Evolutionary conservation across 164 flowering plant genomes (phyloP).

Genomic region (Kalanchoe fedtschenkoi): DNA sequence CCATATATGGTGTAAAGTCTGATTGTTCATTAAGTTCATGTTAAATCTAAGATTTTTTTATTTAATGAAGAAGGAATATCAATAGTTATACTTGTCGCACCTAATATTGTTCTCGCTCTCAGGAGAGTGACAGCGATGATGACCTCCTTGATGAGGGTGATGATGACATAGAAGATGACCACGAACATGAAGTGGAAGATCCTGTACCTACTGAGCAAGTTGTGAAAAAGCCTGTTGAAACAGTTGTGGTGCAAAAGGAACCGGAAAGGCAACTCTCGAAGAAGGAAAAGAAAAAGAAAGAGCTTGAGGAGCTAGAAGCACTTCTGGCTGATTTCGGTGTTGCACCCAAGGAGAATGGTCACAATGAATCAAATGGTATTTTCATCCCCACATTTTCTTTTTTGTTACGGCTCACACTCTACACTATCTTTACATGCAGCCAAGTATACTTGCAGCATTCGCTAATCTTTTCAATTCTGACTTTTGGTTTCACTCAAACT

Average conservation of each 20-base stretch:
- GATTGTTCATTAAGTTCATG: background rate
- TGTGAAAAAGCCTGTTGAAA: conserved; percentile 33
- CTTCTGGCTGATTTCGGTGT: conserved; percentile 70
- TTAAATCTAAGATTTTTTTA: background rate
- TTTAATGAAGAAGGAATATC: background rate
- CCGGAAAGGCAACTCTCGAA: conserved; percentile 85
- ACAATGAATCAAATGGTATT: conserved; percentile 15
- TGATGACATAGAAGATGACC: conserved; percentile 9
- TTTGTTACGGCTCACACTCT: background rate
- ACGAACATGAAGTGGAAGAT: conserved; percentile 31
- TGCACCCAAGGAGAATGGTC: conserved; percentile 28
- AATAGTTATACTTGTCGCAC: background rate
- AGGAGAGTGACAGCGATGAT: conserved; percentile 10
- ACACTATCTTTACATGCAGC: background rate
- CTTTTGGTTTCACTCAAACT: background rate
- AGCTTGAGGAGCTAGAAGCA: conserved; percentile 80
- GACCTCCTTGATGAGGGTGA: conserved; percentile 9
- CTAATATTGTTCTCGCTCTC: background rate
- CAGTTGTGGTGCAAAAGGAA: conserved; percentile 42
- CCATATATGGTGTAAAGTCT: background rate
- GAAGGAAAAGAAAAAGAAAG: conserved; percentile 85
- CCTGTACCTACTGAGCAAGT: conserved; percentile 31
- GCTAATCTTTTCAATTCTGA: background rate
- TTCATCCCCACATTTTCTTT: background rate
- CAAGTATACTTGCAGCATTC: background rate